phyloP scores from a whole-genome alignment of 2,329 filamentous ascomycete species.

The Neonectria punicea region DNA sequence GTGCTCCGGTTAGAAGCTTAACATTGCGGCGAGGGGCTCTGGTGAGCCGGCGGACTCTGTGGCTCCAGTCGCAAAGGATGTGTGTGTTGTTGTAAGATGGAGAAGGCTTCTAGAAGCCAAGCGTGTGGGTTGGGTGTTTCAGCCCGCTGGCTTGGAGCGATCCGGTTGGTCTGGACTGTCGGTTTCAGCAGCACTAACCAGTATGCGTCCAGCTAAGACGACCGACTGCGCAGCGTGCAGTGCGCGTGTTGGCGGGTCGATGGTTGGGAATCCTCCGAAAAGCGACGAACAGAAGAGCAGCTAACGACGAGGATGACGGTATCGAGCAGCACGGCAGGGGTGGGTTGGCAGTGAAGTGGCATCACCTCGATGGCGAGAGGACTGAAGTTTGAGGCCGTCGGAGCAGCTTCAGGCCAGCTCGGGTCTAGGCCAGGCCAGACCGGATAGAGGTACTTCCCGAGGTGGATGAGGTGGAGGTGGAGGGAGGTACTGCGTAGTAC shows the following conservation, averaged over 20 bases:
- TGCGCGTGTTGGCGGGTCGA: slow-evolving; percentile 28
- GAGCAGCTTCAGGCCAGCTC: slow-evolving; percentile 36
- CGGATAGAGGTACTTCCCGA: slow-evolving; percentile 32
- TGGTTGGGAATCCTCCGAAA: slow-evolving; percentile 39
- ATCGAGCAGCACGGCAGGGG: slow-evolving; percentile 25
- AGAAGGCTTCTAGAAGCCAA: slow-evolving; percentile 44
- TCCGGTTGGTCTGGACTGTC: slow-evolving; percentile 34
- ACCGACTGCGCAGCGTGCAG: neutral
- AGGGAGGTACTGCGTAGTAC: slow-evolving; percentile 26
- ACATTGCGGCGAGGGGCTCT: slow-evolving; percentile 2
- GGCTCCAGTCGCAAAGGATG: slow-evolving; percentile 21
- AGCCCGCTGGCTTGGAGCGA: slow-evolving; percentile 26
- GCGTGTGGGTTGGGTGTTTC: slow-evolving; percentile 40
- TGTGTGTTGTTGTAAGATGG: slow-evolving; percentile 23
- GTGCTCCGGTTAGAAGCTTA: slow-evolving; percentile 11
- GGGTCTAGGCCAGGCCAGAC: slow-evolving; percentile 31
- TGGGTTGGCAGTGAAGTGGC: slow-evolving; percentile 15
- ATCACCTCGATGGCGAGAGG: slow-evolving; percentile 37
- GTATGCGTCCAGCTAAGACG: neutral
- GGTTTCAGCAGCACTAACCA: slow-evolving; percentile 34
- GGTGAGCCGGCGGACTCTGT: slow-evolving; percentile 12
- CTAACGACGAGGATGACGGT: slow-evolving; percentile 34
- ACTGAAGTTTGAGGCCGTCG: slow-evolving; percentile 45
- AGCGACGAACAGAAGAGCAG: slow-evolving; percentile 25
- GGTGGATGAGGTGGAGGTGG: slow-evolving; percentile 28